These are phyloP conservation scores for Mollisiaceae sp. DNA, from an alignment of 2,329 filamentous ascomycete species.

Conservation along the genomic window DNA sequence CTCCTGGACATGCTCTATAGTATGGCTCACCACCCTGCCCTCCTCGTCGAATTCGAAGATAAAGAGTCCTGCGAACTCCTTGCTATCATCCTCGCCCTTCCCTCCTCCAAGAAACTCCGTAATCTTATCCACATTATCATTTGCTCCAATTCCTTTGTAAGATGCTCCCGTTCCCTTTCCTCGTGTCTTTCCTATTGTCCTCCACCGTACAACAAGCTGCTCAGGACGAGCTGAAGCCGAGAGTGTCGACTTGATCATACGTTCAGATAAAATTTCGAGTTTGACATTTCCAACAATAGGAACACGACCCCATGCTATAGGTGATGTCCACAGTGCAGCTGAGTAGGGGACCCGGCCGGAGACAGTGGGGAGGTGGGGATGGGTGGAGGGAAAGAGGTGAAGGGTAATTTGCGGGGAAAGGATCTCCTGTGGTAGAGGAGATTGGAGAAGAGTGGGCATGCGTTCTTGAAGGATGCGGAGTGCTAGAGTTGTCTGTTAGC, in stretches of 20 bases:
- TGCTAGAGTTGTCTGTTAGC: constrained; percentile 50
- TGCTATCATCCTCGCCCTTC: constrained; percentile 62
- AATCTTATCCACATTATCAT: constrained; percentile 59
- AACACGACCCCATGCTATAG: constrained; percentile 86
- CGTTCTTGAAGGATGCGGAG: constrained; percentile 68
- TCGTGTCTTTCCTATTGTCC: constrained; percentile 63
- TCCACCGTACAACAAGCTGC: constrained; percentile 91
- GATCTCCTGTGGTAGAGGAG: constrained; percentile 73
- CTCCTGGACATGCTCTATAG: constrained; percentile 91
- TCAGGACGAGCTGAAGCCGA: constrained; percentile 56
- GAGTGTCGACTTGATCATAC: constrained; percentile 62
- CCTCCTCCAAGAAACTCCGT: constrained; percentile 51
- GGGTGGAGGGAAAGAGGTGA: constrained; percentile 75
- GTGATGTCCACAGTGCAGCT: constrained; percentile 93
- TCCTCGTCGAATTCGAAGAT: constrained; percentile 94
- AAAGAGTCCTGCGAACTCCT: constrained; percentile 89
- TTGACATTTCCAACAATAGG: constrained; percentile 83
- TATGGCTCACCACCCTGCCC: constrained; percentile 83
- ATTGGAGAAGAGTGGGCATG: constrained; percentile 69
- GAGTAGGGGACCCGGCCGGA: constrained; percentile 89
- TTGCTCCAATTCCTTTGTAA: constrained; percentile 47
- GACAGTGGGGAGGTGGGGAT: constrained; percentile 89
- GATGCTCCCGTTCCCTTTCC: constrained; percentile 47
- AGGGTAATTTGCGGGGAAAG: constrained; percentile 76
- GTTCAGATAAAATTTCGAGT: constrained; percentile 85